Evolutionary conservation across 2,329 filamentous ascomycete genomes (phyloP).

Genomic region (Aquanectria penicillioides): DNA sequence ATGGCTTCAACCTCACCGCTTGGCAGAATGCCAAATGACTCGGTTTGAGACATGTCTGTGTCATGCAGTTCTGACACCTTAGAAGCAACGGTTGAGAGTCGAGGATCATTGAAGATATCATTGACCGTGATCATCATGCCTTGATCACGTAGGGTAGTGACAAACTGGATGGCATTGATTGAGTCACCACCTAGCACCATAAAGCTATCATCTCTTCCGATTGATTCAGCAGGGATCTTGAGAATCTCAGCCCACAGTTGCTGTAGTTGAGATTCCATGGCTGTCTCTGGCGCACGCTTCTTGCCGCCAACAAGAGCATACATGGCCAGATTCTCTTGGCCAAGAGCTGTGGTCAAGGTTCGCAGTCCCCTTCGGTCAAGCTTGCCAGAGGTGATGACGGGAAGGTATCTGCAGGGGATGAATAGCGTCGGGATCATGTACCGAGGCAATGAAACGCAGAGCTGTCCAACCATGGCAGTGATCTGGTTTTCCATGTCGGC

Average conservation of each 20-base stretch:
- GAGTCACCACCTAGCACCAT: slow-evolving; percentile 61
- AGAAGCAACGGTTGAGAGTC: not conserved
- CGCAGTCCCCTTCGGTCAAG: slow-evolving; percentile 17
- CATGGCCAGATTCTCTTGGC: not conserved
- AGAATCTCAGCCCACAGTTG: slow-evolving; percentile 52
- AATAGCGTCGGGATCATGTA: slow-evolving; percentile 34
- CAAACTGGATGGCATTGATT: slow-evolving; percentile 59
- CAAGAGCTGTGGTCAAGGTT: slow-evolving; percentile 1
- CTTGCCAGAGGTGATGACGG: slow-evolving; percentile 29
- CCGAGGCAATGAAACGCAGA: slow-evolving; percentile 12
- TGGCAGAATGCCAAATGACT: not conserved
- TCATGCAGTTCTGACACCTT: slow-evolving; percentile 29
- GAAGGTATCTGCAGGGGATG: slow-evolving; percentile 22
- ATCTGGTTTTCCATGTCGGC: not conserved
- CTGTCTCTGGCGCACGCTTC: slow-evolving; percentile 2
- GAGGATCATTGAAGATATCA: slow-evolving; percentile 49
- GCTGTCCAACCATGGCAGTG: not conserved
- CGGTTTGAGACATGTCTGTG: not conserved
- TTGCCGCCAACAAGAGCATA: not conserved
- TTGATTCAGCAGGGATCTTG: slow-evolving; percentile 42
- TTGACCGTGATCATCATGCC: slow-evolving; percentile 54
- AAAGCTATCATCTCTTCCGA: slow-evolving; percentile 57
- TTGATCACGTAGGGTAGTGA: slow-evolving; percentile 52
- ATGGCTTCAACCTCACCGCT: not conserved
- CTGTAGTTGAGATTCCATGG: slow-evolving; percentile 38